Conservation (phyloP, 805 yeast genomes). For the Cephaloascus fragrans region DNA sequence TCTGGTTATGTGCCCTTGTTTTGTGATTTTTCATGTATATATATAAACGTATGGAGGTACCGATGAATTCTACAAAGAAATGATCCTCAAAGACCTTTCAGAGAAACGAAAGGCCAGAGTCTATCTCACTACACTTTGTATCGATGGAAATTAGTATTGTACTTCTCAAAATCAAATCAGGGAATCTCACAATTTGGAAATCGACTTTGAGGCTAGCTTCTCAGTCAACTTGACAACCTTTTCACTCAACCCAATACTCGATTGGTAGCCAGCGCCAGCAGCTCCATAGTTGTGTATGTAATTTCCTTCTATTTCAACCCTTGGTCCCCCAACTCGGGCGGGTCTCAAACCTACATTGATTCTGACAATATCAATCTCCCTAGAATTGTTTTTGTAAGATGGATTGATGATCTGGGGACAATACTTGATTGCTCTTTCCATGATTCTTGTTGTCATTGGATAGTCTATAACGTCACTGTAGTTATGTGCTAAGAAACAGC, state of each 20-base stretch:
- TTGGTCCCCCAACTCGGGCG: slow-evolving; percentile 21
- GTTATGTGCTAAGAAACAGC: slow-evolving; percentile 19
- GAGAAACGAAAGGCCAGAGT: too few relatives aligned
- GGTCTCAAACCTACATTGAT: slow-evolving; percentile 30
- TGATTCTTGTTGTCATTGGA: slow-evolving; percentile 36
- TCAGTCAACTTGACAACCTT: slow-evolving; percentile 28
- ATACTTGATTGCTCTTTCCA: slow-evolving; percentile 30
- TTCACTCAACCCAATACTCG: slow-evolving; percentile 55
- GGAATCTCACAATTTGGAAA: too few relatives aligned
- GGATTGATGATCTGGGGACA: slow-evolving; percentile 28
- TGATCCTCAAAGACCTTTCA: too few relatives aligned
- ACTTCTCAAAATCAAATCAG: too few relatives aligned
- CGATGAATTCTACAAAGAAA: too few relatives aligned
- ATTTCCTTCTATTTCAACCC: slow-evolving; percentile 19
- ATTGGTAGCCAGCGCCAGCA: slow-evolving; percentile 71
- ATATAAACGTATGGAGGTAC: too few relatives aligned
- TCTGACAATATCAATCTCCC: slow-evolving; percentile 17
- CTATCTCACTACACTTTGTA: too few relatives aligned
- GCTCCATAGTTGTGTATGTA: slow-evolving; percentile 59
- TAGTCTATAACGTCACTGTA: slow-evolving; percentile 19
- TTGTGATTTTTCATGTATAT: too few relatives aligned
- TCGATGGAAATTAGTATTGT: too few relatives aligned
- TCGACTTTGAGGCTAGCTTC: slow-evolving; percentile 12
- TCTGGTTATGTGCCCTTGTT: too few relatives aligned
- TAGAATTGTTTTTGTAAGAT: slow-evolving; percentile 14